Base-by-base conservation (phyloP, 495 filamentous ascomycete species). In the Penicillium maclennaniae region DNA sequence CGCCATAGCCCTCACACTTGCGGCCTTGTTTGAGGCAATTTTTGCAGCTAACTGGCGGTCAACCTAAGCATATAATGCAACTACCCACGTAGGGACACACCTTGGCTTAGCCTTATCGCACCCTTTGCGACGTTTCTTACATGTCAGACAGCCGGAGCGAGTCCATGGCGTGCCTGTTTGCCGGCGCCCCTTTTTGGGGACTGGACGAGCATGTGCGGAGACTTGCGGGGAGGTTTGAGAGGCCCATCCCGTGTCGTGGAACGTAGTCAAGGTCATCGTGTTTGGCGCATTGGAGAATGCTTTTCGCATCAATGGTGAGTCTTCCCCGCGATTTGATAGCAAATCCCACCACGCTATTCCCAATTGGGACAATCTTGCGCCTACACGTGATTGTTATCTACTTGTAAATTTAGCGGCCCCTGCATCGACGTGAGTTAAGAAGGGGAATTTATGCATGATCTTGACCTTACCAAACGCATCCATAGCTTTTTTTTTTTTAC, bases 31-130 rank as follows among this genome's bases (percentile, higher is more conserved):
- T 72, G 41, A 58, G 47, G 43, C 73, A 77, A 60, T 66, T 73
- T 26, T 65, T 66, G 44, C 73, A 77, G 44, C 73, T 77, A 25
- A 41, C 8, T 0, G 0, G 3, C 20, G 28, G 41, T 60, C 42
- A 52, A 14, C 47, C 28, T 40, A 4, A 27, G 20, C 55, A 34
- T 43, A 40, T 48, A 43, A 49, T 4, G 27, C 1, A 45, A 20
- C 6, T 28, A 6, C 6, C 16, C 41, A 23, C 10, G 6, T 4
- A n/a, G 6, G 16, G 15, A 55, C 56, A 12, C 58, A 74, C 73
- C 67, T 70, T 7, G 73, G 73, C 49, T 75, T 77, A 10, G 69
- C 55, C 56, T 75, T 72, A 49, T 77, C 73, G 34, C 73, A 77
- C 42, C 67, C 67, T 54, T 77, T 77, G 25, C 72, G 69, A 40